phyloP scores from a whole-genome alignment of 495 filamentous ascomycete genomes.

The Umbilicaria muhlenbergii region DNA sequence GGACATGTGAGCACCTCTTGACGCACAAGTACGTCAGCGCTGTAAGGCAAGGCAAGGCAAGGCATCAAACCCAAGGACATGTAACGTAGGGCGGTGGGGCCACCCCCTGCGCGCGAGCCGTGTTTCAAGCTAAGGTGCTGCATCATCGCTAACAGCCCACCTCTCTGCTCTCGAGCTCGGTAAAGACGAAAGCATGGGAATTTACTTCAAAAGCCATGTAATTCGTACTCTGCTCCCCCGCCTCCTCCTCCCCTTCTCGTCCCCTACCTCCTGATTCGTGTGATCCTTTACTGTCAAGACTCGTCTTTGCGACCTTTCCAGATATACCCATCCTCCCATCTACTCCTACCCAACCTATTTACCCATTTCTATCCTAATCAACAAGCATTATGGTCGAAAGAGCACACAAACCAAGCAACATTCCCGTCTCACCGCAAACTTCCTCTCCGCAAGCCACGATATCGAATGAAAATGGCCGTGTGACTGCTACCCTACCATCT shows the following conservation, averaged over 20 bases:
- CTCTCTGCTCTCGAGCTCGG: too few relatives aligned
- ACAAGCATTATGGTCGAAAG: conserved; percentile 45
- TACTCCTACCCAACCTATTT: background rate
- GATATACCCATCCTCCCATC: background rate
- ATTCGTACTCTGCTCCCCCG: background rate
- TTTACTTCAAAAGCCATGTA: too few relatives aligned
- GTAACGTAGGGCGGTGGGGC: too few relatives aligned
- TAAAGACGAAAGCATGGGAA: too few relatives aligned
- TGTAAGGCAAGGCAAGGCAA: too few relatives aligned
- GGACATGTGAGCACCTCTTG: too few relatives aligned
- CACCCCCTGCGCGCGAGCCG: too few relatives aligned
- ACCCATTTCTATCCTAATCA: background rate
- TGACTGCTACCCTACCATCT: conserved; percentile 61
- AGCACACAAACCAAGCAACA: conserved; percentile 62
- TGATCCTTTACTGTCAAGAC: background rate
- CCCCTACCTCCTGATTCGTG: background rate
- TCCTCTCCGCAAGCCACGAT: conserved; percentile 55
- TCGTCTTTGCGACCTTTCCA: background rate
- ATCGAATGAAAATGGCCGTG: conserved; percentile 42
- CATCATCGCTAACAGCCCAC: too few relatives aligned
- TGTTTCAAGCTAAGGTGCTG: too few relatives aligned
- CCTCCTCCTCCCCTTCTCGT: background rate
- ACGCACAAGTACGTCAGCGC: too few relatives aligned
- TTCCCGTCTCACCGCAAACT: conserved; percentile 48
- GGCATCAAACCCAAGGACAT: too few relatives aligned